Evolutionary conservation across 352 stramenopile species (phyloP).

Genomic region (Globisporangium yorkense): DNA sequence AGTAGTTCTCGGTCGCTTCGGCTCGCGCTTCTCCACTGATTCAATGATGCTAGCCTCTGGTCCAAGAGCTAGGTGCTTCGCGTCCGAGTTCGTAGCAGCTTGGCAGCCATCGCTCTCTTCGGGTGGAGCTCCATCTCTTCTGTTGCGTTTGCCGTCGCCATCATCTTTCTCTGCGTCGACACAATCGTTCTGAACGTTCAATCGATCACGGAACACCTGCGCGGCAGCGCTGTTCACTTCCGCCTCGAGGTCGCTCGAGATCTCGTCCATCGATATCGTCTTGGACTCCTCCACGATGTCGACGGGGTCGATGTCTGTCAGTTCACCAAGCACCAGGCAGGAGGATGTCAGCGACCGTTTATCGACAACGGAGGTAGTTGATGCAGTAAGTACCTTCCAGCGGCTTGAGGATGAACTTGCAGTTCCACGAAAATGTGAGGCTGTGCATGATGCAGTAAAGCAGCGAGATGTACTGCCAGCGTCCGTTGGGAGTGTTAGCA

Average conservation of each 20-base stretch:
- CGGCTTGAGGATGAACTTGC: constrained; percentile 39
- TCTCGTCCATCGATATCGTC: constrained; percentile 30
- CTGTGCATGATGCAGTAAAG: constrained; percentile 74
- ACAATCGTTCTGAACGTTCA: constrained; percentile 7
- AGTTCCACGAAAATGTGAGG: constrained; percentile 45
- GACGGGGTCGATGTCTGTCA: constrained; percentile 42
- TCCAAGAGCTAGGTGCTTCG: background rate
- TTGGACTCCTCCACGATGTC: constrained; percentile 59
- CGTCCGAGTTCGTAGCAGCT: no score
- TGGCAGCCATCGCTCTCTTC: background rate
- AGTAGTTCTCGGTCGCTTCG: constrained; percentile 1
- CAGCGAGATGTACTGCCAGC: constrained; percentile 61
- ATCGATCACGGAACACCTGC: constrained; percentile 30
- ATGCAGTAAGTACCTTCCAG: constrained; percentile 27
- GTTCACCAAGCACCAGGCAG: background rate
- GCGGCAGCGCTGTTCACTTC: constrained; percentile 42
- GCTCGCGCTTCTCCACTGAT: background rate
- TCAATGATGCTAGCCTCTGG: background rate
- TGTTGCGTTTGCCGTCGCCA: background rate
- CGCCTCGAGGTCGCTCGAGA: constrained; percentile 35
- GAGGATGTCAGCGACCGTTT: background rate
- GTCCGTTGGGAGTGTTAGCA: background rate
- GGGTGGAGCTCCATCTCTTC: background rate
- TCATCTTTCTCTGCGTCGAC: background rate
- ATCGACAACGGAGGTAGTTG: background rate